Conservation (phyloP, 2,329 filamentous ascomycete species). For the Cercospora citrullina region DNA sequence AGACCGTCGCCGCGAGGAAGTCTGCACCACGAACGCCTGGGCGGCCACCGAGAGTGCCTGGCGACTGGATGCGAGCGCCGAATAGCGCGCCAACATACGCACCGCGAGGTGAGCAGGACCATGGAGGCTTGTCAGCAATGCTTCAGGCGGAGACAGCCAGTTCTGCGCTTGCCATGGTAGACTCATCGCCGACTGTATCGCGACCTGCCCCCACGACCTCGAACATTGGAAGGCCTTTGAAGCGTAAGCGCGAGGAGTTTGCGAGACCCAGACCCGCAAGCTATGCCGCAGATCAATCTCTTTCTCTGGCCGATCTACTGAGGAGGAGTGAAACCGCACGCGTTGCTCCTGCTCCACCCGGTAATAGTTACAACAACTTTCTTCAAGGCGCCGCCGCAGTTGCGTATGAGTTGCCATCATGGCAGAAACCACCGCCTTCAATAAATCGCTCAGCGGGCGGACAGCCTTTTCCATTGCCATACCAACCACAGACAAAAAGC, state of each 20-base stretch:
- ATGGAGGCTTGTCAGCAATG: slow-evolving; percentile 23
- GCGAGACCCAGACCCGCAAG: slow-evolving; percentile 10
- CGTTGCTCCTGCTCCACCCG: slow-evolving; percentile 8
- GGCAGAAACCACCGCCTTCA: slow-evolving; percentile 30
- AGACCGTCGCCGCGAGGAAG: slow-evolving; percentile 49
- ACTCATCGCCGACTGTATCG: slow-evolving; percentile 1
- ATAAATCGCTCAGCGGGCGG: slow-evolving; percentile 9
- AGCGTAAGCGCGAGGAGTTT: slow-evolving; percentile 30
- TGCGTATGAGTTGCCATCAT: slow-evolving; percentile 32
- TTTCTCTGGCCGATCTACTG: slow-evolving; percentile 36
- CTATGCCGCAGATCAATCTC: neutral
- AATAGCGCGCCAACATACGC: neutral
- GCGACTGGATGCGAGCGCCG: slow-evolving; percentile 4
- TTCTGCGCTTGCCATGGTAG: slow-evolving; percentile 16
- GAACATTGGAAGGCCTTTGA: slow-evolving; percentile 26
- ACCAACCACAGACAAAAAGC: slow-evolving; percentile 24
- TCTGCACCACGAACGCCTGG: slow-evolving; percentile 39
- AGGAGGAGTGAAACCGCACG: slow-evolving; percentile 29
- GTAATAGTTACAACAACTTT: slow-evolving; percentile 8
- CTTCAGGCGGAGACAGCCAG: slow-evolving; percentile 22
- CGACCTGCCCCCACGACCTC: slow-evolving; percentile 5
- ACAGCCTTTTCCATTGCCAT: slow-evolving; percentile 28
- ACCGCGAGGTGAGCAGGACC: slow-evolving; percentile 10
- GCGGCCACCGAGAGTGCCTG: neutral
- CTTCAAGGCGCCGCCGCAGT: slow-evolving; percentile 23